phyloP scores from a whole-genome alignment of 2,329 filamentous ascomycete species.

The Penicillium sp. region DNA sequence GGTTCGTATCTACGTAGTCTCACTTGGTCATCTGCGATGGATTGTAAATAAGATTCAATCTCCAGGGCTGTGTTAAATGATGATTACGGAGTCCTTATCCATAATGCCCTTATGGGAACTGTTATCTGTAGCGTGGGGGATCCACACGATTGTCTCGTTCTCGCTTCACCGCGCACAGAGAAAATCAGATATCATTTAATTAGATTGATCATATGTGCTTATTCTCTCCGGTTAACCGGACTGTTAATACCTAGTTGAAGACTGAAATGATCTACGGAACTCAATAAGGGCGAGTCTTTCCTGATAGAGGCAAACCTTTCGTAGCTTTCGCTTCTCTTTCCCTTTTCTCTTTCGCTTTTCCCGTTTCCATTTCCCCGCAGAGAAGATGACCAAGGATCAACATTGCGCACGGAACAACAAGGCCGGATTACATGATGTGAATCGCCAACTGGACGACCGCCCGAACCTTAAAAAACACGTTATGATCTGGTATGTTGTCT shows the following conservation, averaged over 20 bases:
- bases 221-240: no score
- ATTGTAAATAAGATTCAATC: no score
- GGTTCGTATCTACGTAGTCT: neutral
- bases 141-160: neutral
- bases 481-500: neutral
- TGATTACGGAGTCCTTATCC: neutral
- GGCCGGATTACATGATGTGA: neutral
- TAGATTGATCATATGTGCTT: no score
- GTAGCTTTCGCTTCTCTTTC: neutral
- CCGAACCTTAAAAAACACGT: neutral
- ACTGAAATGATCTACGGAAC: no score
- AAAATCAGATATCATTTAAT: no score
- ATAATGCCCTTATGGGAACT: neutral
- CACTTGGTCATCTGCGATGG: no score
- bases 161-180: neutral
- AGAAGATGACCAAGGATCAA: no score
- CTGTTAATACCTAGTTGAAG: no score
- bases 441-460: neutral
- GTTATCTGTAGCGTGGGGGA: neutral
- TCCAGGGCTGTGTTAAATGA: no score
- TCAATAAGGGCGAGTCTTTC: no score
- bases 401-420: no score
- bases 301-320: no score
- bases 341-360: neutral
- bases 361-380: neutral